Base-by-base conservation (phyloP, 441 rosid species). In the Viola pubescens region DNA sequence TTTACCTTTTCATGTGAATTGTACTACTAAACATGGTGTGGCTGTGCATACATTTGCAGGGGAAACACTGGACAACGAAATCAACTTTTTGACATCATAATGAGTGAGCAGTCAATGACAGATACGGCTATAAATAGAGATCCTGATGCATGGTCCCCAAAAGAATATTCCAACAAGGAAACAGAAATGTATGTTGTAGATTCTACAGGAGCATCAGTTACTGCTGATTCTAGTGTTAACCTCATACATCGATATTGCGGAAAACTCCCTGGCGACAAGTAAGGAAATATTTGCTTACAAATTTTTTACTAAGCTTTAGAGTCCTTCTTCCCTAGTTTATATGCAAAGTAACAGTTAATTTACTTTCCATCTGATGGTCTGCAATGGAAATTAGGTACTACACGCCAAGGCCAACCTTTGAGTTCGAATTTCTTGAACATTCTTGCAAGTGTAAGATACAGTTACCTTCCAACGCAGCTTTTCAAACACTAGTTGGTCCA, bases 231-330 rank as follows among this genome's bases (percentile, higher is more conserved):
- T 45, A 85, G 87, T 45, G 63, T 78, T 59, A 67, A 72, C 71
- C 83, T 87, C 56, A 41, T 76, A 42, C 54, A 76, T 61, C 73
- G 56, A 52, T 87, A 83, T 55, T 85, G 92, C 65, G 77, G 46
- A 59, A 85, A 81, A 70, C 89, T 88, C 40, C 88, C 85, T n/a
- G 63, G 70, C 56, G 85, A 87, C 57, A 76, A 63, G 95, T 87
- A 81, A 48, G 66, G 43, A 68, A 51, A 52, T 38, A 9, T 37
- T 60, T 43, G 60, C 52, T 10, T 26, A 26, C 34, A 26, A 26
- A 1, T 0, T 0, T 26, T 1, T 26, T 26, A 26, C 34, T 26
- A 26, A 0, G 34, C 34, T 26, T 26, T 26, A 2, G n/a, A 45
- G 10, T 9, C 5, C 4, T 47, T 47, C 9, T 16, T 49, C 8